Evolutionary conservation across 805 yeast genomes (phyloP), one percentile per base, ranked within the genome.

Genomic region (Candida lessepsii): DNA sequence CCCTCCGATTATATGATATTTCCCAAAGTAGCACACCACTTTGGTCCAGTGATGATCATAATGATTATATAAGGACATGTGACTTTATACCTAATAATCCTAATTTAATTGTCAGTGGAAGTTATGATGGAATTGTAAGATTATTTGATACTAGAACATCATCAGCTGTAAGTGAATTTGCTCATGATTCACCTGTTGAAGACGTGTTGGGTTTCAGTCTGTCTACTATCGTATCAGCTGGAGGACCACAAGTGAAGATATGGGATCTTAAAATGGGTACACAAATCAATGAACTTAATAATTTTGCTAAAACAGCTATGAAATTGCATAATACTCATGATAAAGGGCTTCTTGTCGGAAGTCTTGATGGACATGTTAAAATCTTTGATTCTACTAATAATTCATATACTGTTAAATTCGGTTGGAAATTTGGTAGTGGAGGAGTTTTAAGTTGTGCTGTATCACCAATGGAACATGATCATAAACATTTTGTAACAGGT

Each of bases 321-420:
- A 81, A 90, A 45, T 68, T 90, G 47, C 81, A 85, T 38, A 67
- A 76, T 50, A 83, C 91, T 8, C 84, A 83, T 21, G 86, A 80
- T 47, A 68, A 79, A 37, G 91, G 93, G n/a, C 68, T 93, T 32
- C 67, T 93, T 21, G 97, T 96, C 2, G 97, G 98, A 13, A 89
- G 97, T 0, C 70, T 93, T 42, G 99, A 93, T 64, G 99, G 99
- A 15, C 99, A 93, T 62, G 96, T 93, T 44, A 93, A 93, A 63
- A 90, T 90, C 32, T 87, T 91, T 59, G 97, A 90, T 61, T 78
- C 86, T 27, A 65, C 76, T 19, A 75, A 83, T 16, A 56, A 76
- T 29, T 75, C 78, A 51, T 90, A 91, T 87, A 85, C 83, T 45
- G 96, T 91, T 45, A 86, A 84, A 59, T 91, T 89, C 58, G 97